Evolutionary conservation across 768 basidiomycete species (phyloP), one percentile per base, ranked within the genome.

Genomic region (Gymnopilus dilepis): DNA sequence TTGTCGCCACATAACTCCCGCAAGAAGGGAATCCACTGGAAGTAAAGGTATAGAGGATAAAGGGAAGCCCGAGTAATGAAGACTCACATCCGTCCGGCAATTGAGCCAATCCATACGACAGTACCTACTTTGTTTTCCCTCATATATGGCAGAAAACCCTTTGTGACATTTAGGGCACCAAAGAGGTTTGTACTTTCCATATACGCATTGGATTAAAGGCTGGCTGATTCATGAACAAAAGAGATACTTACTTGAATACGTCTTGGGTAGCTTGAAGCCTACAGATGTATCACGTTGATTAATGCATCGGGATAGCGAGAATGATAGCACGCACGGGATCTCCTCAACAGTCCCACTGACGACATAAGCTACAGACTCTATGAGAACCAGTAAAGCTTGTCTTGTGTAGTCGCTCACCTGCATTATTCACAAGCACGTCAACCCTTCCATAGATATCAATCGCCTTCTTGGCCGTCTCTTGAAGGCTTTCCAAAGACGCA

Each of bases 381-480:
- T 50, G 24, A 40, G 6, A 12, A 43, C 19, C n/a, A 21, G 42
- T 43, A 22, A 21, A n/a, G 17, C n/a, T n/a, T n/a, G 17, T 5
- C 19, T 8, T 21, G 22, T 21, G 21, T 7, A 43, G 22, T 43
- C 34, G 7, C 34, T 4, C 22, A 47, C 79, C 80, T 7, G 81
- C 81, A 61, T 81, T 82, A 58, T 82, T 82, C n/a, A 84, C 78
- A 0, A 83, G 56, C 0, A 82, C 80, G 59, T 84, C 81, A 21
- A 84, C 63, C 28, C 73, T 69, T 0, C 80, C 80, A 62, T 83
- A 67, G 19, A 81, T 66, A 0, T 47, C 70, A n/a, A 78, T 65
- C 0, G 78, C 79, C 53, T 74, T 68, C 59, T 73, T 67, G 1
- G 80, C 82, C 6, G 68, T 64, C 30, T 69, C 71, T 6, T 75